Evolutionary conservation across 2,329 filamentous ascomycete species (phyloP).

Genomic region (Penicillium janthinellum): DNA sequence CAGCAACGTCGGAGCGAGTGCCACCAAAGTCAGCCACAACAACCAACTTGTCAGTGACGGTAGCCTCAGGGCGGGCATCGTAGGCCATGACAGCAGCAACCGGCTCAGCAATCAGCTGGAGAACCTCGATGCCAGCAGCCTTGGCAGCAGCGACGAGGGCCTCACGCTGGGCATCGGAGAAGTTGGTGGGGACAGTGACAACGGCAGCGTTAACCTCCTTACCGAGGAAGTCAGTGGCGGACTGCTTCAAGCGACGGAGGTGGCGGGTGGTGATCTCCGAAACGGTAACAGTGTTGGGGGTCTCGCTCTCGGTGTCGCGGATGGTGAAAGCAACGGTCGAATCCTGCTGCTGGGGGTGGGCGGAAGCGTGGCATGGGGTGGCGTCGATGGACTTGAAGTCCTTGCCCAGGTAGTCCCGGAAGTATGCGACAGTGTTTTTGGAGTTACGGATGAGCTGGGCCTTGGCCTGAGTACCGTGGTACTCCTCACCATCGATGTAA

Average conservation of each 20-base stretch:
- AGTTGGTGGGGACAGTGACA: slow-evolving; percentile 91
- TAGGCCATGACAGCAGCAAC: slow-evolving; percentile 87
- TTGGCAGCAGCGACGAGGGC: slow-evolving; percentile 77
- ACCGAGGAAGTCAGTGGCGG: slow-evolving; percentile 88
- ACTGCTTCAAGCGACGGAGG: slow-evolving; percentile 75
- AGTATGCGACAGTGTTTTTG: slow-evolving; percentile 90
- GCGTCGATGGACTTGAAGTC: slow-evolving; percentile 97
- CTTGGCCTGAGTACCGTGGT: slow-evolving; percentile 95
- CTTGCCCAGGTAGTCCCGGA: slow-evolving; percentile 93
- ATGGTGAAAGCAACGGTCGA: slow-evolving; percentile 78
- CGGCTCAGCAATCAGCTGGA: slow-evolving; percentile 92
- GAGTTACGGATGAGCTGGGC: slow-evolving; percentile 88
- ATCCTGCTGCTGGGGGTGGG: slow-evolving; percentile 77
- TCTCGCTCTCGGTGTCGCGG: slow-evolving; percentile 70
- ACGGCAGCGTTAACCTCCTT: slow-evolving; percentile 94
- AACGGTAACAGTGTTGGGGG: slow-evolving; percentile 70
- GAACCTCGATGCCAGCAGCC: slow-evolving; percentile 79
- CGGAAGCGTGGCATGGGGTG: slow-evolving; percentile 88
- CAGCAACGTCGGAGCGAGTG: slow-evolving; percentile 86
- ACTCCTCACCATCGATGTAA: slow-evolving; percentile 94
- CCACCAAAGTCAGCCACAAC: slow-evolving; percentile 92
- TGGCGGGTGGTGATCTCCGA: slow-evolving; percentile 83
- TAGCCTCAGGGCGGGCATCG: slow-evolving; percentile 77
- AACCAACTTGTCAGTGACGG: slow-evolving; percentile 79
- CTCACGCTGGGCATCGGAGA: slow-evolving; percentile 80